phyloP scores from a whole-genome alignment of 148 eudicot species.

The Vaccinium macrocarpon region DNA sequence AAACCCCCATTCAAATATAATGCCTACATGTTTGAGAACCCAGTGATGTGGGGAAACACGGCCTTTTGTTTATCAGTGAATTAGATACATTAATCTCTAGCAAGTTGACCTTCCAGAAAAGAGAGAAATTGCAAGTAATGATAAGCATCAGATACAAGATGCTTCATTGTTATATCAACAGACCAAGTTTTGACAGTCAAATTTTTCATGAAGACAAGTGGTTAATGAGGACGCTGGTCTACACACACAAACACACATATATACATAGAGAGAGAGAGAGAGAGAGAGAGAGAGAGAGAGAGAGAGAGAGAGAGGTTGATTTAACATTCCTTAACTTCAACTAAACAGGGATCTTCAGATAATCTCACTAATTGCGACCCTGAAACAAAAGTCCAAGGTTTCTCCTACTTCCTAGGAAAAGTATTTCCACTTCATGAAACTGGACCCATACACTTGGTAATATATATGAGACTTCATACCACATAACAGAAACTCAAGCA shows the following conservation, averaged over 20 bases:
- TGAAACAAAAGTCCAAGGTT: neutral
- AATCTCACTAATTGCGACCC: neutral
- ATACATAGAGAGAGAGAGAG: neutral
- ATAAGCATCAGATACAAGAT: neutral
- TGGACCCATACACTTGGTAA: neutral
- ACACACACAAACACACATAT: too few species aligned
- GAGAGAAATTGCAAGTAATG: too few species aligned
- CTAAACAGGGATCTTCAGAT: neutral
- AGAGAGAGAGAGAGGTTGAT: neutral
- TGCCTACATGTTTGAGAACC: neutral
- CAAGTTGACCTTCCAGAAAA: neutral
- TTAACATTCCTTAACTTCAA: neutral
- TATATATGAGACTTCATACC: neutral
- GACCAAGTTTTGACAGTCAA: neutral
- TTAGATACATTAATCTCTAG: neutral
- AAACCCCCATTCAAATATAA: neutral
- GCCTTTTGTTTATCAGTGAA: neutral
- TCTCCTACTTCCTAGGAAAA: neutral
- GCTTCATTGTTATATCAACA: neutral
- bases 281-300: neutral
- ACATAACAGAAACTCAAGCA: constrained; percentile 6
- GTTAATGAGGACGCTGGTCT: neutral
- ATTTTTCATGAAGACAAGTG: neutral
- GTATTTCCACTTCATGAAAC: neutral
- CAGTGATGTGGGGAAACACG: neutral